These are phyloP conservation scores for Umbellularia californica DNA, from an alignment of 164 flowering plant species.

Conservation along the genomic window DNA sequence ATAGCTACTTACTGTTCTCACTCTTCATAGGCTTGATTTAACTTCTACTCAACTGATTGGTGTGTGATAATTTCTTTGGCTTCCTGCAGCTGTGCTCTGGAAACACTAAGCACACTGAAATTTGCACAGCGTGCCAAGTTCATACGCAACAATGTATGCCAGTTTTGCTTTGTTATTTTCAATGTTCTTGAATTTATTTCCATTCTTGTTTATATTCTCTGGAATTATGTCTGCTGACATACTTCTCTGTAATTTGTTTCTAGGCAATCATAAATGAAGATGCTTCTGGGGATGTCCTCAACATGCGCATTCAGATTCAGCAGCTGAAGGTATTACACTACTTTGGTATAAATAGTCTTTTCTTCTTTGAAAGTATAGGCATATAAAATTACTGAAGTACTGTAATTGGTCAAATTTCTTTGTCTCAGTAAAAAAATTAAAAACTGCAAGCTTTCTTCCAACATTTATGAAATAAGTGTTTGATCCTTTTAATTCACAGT, in stretches of 20 bases:
- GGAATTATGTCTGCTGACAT: not conserved
- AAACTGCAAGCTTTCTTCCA: not conserved
- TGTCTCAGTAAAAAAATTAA: not conserved
- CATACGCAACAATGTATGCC: slow-evolving; percentile 90
- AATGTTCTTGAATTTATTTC: not conserved
- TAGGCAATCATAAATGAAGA: slow-evolving; percentile 97
- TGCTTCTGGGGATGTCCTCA: slow-evolving; percentile 95
- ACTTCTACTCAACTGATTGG: not conserved
- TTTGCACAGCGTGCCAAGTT: slow-evolving; percentile 99
- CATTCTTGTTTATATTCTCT: not conserved
- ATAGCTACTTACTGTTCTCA: not conserved
- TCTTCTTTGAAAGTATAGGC: not conserved
- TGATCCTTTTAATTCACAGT: not conserved
- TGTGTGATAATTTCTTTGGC: slow-evolving; percentile 6
- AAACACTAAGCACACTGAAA: slow-evolving; percentile 93
- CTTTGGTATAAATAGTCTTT: not conserved
- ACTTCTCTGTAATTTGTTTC: slow-evolving; percentile 4
- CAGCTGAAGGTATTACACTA: slow-evolving; percentile 70
- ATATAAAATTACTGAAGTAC: not conserved
- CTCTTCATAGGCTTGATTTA: not conserved
- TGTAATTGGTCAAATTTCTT: not conserved
- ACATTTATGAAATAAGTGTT: not conserved
- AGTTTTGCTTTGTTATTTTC: not conserved
- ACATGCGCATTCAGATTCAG: slow-evolving; percentile 81
- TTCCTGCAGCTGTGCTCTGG: slow-evolving; percentile 78